These are phyloP conservation scores for Chlorociboria aeruginascens DNA, from an alignment of 495 filamentous ascomycete species.

Conservation along the genomic window DNA sequence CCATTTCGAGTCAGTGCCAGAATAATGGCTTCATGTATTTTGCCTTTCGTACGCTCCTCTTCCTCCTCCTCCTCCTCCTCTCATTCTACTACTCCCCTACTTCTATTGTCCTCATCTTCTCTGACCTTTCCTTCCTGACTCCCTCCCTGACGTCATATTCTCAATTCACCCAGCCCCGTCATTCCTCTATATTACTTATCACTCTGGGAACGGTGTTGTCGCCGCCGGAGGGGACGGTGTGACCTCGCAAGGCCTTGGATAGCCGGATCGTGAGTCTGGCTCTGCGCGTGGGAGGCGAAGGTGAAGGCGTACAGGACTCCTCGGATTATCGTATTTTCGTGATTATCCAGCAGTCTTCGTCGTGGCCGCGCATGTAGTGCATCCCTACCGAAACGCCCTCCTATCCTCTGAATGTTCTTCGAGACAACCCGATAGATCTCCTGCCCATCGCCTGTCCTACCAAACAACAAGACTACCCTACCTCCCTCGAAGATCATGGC, in stretches of 20 bases:
- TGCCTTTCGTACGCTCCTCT: too few relatives aligned
- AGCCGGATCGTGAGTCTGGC: conserved; percentile 10
- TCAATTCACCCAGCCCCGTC: neutral
- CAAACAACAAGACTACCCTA: conserved; percentile 5
- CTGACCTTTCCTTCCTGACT: neutral
- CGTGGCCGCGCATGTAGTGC: neutral
- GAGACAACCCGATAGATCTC: conserved; percentile 6
- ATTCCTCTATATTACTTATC: too few relatives aligned
- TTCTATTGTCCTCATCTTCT: neutral
- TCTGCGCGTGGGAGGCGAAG: neutral
- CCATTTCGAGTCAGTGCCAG: too few relatives aligned
- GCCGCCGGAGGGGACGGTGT: too few relatives aligned
- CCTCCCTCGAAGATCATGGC: conserved; percentile 15
- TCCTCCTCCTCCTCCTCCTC: too few relatives aligned
- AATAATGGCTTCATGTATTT: too few relatives aligned
- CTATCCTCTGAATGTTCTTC: conserved; percentile 14
- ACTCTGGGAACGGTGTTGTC: too few relatives aligned
- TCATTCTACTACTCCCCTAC: too few relatives aligned
- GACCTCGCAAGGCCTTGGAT: conserved; percentile 7
- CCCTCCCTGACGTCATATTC: neutral
- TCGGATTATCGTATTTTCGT: neutral
- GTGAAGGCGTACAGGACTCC: neutral
- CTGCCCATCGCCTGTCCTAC: conserved; percentile 3
- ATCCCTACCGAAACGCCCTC: neutral
- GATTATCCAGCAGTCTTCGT: neutral